These are phyloP conservation scores for Colletotrichum eleusines DNA, from an alignment of 2,329 filamentous ascomycete species.

Conservation along the genomic window DNA sequence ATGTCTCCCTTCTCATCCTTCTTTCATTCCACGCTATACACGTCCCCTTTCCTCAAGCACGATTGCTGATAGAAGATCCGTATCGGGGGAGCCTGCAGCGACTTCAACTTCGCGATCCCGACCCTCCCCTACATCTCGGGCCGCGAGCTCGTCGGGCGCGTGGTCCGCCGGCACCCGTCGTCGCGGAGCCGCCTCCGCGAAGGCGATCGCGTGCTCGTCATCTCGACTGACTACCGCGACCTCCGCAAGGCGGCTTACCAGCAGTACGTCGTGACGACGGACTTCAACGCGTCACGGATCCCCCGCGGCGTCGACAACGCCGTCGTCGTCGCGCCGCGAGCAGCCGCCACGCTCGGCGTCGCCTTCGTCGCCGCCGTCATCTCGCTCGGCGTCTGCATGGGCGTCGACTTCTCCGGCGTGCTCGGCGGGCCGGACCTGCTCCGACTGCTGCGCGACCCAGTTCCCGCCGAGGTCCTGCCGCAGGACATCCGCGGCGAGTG, in stretches of 20 bases:
- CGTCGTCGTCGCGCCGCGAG: constrained; percentile 62
- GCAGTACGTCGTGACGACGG: constrained; percentile 73
- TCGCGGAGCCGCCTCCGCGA: constrained; percentile 58
- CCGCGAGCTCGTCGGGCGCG: constrained; percentile 75
- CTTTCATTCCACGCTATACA: not conserved
- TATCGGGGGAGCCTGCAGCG: constrained; percentile 57
- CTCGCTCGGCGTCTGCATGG: constrained; percentile 76
- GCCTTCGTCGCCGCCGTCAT: constrained; percentile 78
- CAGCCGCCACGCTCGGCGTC: constrained; percentile 75
- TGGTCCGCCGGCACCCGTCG: constrained; percentile 55
- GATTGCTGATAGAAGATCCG: constrained; percentile 4
- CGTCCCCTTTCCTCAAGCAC: not conserved
- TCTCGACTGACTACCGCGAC: constrained; percentile 81
- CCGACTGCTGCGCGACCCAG: constrained; percentile 56
- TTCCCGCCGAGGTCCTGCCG: constrained; percentile 64
- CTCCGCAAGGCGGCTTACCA: constrained; percentile 79
- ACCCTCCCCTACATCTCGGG: constrained; percentile 76
- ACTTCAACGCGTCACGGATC: constrained; percentile 74
- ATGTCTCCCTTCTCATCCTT: constrained; percentile 47
- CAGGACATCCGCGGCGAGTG: constrained; percentile 73
- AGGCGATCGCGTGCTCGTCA: constrained; percentile 72
- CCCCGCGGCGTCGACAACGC: constrained; percentile 54
- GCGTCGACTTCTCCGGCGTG: constrained; percentile 70
- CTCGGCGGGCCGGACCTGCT: constrained; percentile 70
- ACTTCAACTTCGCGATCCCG: constrained; percentile 78